Evolutionary conservation across 1,284 basidiomycete species (phyloP).

Genomic region (Cutaneotrichosporon sp.): DNA sequence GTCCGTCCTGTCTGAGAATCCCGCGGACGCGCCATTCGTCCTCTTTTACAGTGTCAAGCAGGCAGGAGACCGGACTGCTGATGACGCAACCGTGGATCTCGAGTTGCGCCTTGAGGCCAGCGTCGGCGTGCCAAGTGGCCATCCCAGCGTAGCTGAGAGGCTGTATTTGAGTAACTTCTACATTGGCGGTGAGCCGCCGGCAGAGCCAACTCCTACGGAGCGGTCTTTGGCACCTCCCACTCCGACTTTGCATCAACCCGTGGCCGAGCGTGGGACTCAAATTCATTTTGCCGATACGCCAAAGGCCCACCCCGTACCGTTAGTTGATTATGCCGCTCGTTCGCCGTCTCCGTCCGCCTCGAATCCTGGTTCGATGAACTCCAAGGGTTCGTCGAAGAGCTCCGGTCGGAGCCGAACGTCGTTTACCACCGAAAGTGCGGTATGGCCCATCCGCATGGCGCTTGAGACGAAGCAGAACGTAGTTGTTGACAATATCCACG

Average conservation of each 20-base stretch:
- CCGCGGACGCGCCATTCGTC: constrained; percentile 36
- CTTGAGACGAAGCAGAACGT: constrained; percentile 38
- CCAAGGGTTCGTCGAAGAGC: too few species aligned
- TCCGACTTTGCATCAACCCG: too few species aligned
- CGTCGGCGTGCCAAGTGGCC: constrained; percentile 31
- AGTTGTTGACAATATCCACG: constrained; percentile 39
- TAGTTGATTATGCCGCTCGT: too few species aligned
- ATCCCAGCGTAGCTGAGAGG: constrained; percentile 18
- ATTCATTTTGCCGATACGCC: too few species aligned
- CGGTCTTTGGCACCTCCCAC: too few species aligned
- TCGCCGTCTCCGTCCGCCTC: too few species aligned
- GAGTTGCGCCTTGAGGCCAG: constrained; percentile 13
- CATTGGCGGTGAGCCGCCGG: neutral
- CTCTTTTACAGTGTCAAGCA: constrained; percentile 33
- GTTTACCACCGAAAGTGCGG: too few species aligned
- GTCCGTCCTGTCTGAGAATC: constrained; percentile 31
- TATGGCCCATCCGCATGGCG: constrained; percentile 45
- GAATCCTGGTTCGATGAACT: too few species aligned
- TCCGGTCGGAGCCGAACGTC: too few species aligned
- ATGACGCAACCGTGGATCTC: constrained; percentile 6
- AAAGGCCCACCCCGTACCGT: too few species aligned
- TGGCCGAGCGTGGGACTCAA: too few species aligned
- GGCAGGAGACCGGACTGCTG: neutral
- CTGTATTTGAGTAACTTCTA: neutral
- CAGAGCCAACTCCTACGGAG: neutral